A percentile compares a stretch with the other conserved stretches of the same genome.
These are phyloP conservation scores for Erythrobasidium hasegawianum DNA, from an alignment of 1,284 basidiomycete species.

Conservation along the genomic window DNA sequence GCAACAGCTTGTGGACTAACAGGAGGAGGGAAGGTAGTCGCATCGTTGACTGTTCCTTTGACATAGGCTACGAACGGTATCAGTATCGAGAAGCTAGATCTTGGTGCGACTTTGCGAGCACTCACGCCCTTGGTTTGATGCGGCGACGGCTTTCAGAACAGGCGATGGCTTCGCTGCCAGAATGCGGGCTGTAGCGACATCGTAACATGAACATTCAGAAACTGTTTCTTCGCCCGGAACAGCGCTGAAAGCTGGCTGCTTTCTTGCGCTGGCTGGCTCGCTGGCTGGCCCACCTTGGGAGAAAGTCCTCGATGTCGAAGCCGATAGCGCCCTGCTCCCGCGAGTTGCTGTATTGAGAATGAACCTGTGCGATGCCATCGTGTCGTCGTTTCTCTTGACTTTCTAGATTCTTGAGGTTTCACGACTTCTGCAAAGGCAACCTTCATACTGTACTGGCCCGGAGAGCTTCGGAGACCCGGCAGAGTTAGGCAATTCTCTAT, in stretches of 20 bases:
- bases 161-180: conserved; percentile 26
- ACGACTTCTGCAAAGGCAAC: too few relatives aligned
- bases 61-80: conserved; percentile 64
- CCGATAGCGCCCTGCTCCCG: neutral
- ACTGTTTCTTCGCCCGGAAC: neutral
- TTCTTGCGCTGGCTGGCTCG: neutral
- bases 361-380: conserved; percentile 25
- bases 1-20: conserved; percentile 21
- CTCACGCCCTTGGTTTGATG: conserved; percentile 25
- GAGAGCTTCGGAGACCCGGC: too few relatives aligned
- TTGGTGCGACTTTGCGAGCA: neutral
- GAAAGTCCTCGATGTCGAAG: conserved; percentile 6
- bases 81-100: neutral
- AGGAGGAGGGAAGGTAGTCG: conserved; percentile 78
- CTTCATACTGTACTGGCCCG: too few relatives aligned
- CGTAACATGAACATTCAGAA: neutral
- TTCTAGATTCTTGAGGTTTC: too few relatives aligned
- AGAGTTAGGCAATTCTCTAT: too few relatives aligned
- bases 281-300: conserved; percentile 1
- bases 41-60: conserved; percentile 93
- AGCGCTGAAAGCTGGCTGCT: neutral
- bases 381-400: neutral
- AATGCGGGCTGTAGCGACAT: neutral
- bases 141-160: conserved; percentile 15
- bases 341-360: conserved; percentile 15